Conservation (phyloP, 2,329 filamentous ascomycete species). For the Berkeleyomyces basicola region DNA sequence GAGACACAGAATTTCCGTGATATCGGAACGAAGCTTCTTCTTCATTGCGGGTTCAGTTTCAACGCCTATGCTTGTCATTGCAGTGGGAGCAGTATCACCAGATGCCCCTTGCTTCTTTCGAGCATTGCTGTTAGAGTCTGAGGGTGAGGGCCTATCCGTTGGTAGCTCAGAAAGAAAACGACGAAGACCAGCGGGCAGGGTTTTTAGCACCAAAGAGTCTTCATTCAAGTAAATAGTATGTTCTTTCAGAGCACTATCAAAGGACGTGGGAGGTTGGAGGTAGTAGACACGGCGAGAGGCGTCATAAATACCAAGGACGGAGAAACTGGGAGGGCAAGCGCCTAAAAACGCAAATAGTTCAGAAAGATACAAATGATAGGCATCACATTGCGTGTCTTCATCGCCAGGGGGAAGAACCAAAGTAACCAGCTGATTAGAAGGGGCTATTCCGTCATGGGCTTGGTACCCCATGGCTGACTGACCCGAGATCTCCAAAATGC, state of each 20-base stretch:
- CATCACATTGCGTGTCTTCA: slow-evolving; percentile 9
- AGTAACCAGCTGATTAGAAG: slow-evolving; percentile 8
- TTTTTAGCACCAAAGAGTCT: neutral
- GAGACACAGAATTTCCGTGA: slow-evolving; percentile 11
- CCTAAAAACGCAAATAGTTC: slow-evolving; percentile 11
- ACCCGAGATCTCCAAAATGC: slow-evolving; percentile 5
- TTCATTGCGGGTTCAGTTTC: slow-evolving; percentile 13
- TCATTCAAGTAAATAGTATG: neutral
- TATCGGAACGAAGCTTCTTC: slow-evolving; percentile 11
- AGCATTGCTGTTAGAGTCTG: neutral
- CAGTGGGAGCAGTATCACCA: neutral
- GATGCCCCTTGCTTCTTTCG: neutral
- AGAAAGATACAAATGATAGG: slow-evolving; percentile 9
- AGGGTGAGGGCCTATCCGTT: neutral
- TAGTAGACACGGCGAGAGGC: slow-evolving; percentile 13
- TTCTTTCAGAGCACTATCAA: slow-evolving; percentile 5
- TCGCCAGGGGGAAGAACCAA: slow-evolving; percentile 9
- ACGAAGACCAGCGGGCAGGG: slow-evolving; percentile 12
- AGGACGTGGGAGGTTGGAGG: slow-evolving; percentile 12
- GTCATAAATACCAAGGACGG: slow-evolving; percentile 12
- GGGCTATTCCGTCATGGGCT: neutral
- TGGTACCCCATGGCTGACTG: neutral
- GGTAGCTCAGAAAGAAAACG: slow-evolving; percentile 10
- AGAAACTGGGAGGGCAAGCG: slow-evolving; percentile 10
- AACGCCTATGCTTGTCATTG: slow-evolving; percentile 3